Base-by-base conservation (phyloP, 140 eudicot species). In the Flaveria floridana region DNA sequence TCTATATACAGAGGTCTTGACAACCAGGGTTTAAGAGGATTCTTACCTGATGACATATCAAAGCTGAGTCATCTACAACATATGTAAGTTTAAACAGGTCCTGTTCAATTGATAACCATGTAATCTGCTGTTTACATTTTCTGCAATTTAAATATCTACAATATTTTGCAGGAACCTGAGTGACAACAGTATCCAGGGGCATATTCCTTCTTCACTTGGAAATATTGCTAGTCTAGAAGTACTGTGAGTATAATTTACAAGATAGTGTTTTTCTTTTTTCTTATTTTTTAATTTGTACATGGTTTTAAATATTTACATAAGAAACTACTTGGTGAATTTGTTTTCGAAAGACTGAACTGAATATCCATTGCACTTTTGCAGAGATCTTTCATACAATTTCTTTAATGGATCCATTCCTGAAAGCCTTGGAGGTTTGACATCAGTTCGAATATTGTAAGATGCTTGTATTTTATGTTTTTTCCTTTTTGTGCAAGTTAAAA, bases 371-470 rank as follows among this genome's bases (percentile, higher is more conserved):
- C 41, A 34, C 41, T 5, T 5, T 34, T 6, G 77, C 95, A 95
- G 99, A 88, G 99, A 95, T 80, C 92, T 95, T 42, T 95, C 99
- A 4, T 88, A 82, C 91, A 95, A 95, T 78, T 81, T 78, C 63
- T 84, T 95, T 72, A 89, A 91, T 71, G 99, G 97, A 57, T 80
- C 99, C 16, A 91, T 95, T 80, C 99, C 99, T 19, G 97, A 88
- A 84, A 87, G 87, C 80, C 86, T 95, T 58, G 99, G 99, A 71
- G 92, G 87, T 75, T 79, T 95, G 69, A 85, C 88, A 68, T 82
- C 87, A 48, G 83, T 95, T 80, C 86, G 80, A 13, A 88, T 68
- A 85, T 75, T 95, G 97, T 95, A 95, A 87, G 96, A 66, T 78
- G 65, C 42, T 20, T 46, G 6, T 30, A 25, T 76, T 61, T 42